Evolutionary conservation across 2,329 filamentous ascomycete species (phyloP).

Genomic region (Atkinsonella hypoxylon): DNA sequence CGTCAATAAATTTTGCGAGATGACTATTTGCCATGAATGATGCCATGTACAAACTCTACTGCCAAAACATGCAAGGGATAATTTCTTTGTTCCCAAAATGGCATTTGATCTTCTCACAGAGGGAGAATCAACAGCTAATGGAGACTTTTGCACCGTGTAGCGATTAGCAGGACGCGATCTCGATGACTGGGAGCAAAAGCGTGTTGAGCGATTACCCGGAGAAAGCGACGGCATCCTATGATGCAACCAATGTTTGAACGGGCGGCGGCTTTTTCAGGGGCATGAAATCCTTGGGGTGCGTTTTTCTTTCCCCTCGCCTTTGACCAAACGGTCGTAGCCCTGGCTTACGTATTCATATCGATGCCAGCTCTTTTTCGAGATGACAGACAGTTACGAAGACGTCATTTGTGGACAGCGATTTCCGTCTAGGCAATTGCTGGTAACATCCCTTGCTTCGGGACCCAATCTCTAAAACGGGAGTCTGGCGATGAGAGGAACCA

Average conservation of each 20-base stretch:
- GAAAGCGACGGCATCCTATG: conserved; percentile 76
- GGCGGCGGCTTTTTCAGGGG: too few species aligned
- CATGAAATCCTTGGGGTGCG: not conserved
- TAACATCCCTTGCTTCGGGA: not conserved
- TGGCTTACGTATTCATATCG: not conserved
- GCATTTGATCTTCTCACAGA: not conserved
- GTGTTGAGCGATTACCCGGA: conserved; percentile 78
- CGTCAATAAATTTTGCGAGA: not conserved
- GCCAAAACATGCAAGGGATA: not conserved
- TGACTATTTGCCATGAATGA: not conserved
- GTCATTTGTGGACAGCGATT: conserved; percentile 1
- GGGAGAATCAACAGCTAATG: not conserved
- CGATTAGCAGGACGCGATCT: conserved; percentile 65
- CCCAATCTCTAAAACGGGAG: not conserved
- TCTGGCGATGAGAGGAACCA: not conserved
- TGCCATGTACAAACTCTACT: not conserved
- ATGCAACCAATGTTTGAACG: not conserved
- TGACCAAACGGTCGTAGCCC: not conserved
- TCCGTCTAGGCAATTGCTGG: not conserved
- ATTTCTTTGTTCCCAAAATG: not conserved
- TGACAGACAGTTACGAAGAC: conserved; percentile 6
- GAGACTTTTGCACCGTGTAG: conserved; percentile 9
- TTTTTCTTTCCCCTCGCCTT: not conserved
- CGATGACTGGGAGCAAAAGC: conserved; percentile 94
- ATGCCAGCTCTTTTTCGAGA: not conserved